Evolutionary conservation across 2,329 filamentous ascomycete species (phyloP).

Genomic region (Zarea fungicola): DNA sequence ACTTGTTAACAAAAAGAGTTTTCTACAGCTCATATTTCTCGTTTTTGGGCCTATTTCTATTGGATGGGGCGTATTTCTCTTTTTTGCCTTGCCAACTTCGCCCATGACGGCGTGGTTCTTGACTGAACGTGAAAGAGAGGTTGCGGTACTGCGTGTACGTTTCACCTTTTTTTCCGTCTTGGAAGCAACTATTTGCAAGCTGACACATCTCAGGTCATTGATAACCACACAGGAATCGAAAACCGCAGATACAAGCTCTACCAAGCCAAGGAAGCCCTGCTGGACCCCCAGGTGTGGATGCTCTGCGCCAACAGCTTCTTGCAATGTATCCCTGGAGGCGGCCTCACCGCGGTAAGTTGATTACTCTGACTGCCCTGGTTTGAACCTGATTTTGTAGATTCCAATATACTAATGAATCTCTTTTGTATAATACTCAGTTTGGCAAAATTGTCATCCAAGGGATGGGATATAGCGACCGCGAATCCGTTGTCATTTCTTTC

Average conservation of each 20-base stretch:
- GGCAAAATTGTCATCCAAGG: constrained; percentile 15
- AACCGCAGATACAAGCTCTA: background rate
- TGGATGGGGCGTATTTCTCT: constrained; percentile 6
- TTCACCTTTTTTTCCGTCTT: too few relatives aligned
- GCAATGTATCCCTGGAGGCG: constrained; percentile 15
- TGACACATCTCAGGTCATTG: background rate
- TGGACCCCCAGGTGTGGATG: constrained; percentile 15
- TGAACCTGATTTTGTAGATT: too few relatives aligned
- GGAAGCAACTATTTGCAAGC: too few relatives aligned
- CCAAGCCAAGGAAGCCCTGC: background rate
- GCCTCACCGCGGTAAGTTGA: constrained; percentile 11
- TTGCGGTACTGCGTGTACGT: constrained; percentile 14
- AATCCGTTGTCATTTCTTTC: background rate
- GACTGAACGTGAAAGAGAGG: constrained; percentile 12
- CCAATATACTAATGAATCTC: too few relatives aligned
- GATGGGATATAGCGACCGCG: constrained; percentile 13
- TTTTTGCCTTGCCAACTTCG: constrained; percentile 9
- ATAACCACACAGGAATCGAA: constrained; percentile 8
- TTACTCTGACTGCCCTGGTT: too few relatives aligned
- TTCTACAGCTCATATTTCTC: constrained; percentile 6
- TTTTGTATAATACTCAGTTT: too few relatives aligned
- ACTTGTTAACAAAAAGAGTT: too few relatives aligned
- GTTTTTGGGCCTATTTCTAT: constrained; percentile 2
- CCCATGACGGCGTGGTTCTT: constrained; percentile 12
- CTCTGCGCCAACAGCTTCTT: constrained; percentile 10